Base-by-base conservation (phyloP, 2,329 filamentous ascomycete genomes). In the Colletotrichum agaves region DNA sequence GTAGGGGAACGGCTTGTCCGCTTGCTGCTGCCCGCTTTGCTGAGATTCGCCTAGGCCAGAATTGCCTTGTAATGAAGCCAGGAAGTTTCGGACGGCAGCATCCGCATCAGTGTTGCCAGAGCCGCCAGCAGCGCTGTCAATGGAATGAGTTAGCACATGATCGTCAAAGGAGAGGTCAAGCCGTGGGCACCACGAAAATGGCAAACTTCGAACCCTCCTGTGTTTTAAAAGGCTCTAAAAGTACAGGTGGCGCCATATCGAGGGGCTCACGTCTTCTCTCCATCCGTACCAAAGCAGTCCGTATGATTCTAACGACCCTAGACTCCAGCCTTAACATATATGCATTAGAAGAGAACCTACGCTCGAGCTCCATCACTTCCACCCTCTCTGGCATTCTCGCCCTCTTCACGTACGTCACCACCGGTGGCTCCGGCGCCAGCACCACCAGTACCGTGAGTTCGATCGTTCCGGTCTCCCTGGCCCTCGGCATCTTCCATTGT, bases 351-450 rank as follows among this genome's bases (percentile, higher is more conserved):
- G 52, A 44, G 12, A 46, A 99, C 97, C 95, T 98, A 99, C 96
- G 95, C 96, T 98, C 96, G 90, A 83, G 93, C 97, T 76, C 97
- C 96, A 82, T 98, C 96, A 74, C 93, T 93, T 78, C 97, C 96
- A 69, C 95, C 96, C 81, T 97, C 94, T 82, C 97, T 88, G 71
- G 95, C 89, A 73, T 89, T 90, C 79, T 93, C 90, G 66, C 96
- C 96, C 80, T 98, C 96, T 79, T 97, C 90, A 80, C 94, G 89
- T 73, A 97, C 83, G 78, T 99, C 95, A 71, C 94, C 95, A 63
- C 95, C 95, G 3, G 94, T 97, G 60, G 94, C 94, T 79, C 87
- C 94, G 63, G 92, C 83, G 37, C 94, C 94, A 69, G 94, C 94
- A 71, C 94, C 94, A 69, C 94, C 94, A 73, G 89, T 90, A 71